Conservation (phyloP, 495 filamentous ascomycete species). For the Usnea hakonensis region DNA sequence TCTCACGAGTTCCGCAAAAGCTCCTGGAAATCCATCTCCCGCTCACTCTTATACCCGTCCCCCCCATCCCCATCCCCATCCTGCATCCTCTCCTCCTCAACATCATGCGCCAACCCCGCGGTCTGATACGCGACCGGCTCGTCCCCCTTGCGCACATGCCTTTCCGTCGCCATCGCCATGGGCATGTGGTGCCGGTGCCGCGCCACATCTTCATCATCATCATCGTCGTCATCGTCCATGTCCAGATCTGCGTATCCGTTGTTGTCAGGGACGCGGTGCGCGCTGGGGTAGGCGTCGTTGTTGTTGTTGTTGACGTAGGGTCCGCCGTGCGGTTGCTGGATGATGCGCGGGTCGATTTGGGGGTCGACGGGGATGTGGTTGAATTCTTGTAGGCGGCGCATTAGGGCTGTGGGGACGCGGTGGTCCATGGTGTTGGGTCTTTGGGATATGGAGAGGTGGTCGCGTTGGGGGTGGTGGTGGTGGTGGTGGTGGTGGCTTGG, state of each 20-base stretch:
- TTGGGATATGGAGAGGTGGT: background rate
- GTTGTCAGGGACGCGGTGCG: slow-evolving; percentile 6
- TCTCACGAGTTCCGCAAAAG: background rate
- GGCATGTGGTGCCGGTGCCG: slow-evolving; percentile 6
- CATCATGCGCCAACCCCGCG: background rate
- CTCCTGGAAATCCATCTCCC: background rate
- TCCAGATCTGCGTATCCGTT: slow-evolving; percentile 7
- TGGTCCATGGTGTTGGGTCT: slow-evolving; percentile 6
- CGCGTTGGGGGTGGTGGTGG: background rate
- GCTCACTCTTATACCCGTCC: background rate
- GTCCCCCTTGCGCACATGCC: slow-evolving; percentile 22
- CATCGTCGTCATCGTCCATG: too few relatives aligned
- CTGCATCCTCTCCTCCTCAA: background rate
- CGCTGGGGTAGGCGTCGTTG: background rate
- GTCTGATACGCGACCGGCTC: slow-evolving; percentile 20
- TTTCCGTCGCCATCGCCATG: slow-evolving; percentile 21
- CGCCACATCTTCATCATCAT: too few relatives aligned
- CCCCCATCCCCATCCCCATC: background rate
- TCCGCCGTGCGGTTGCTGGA: slow-evolving; percentile 6
- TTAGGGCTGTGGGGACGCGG: slow-evolving; percentile 11
- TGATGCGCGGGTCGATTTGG: slow-evolving; percentile 15
- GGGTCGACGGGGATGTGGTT: slow-evolving; percentile 21
- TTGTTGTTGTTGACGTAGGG: background rate
- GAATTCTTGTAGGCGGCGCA: slow-evolving; percentile 19
- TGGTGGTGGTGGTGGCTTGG: background rate